phyloP scores from a whole-genome alignment of 257 asterid genomes.

The Capsicum chinense region DNA sequence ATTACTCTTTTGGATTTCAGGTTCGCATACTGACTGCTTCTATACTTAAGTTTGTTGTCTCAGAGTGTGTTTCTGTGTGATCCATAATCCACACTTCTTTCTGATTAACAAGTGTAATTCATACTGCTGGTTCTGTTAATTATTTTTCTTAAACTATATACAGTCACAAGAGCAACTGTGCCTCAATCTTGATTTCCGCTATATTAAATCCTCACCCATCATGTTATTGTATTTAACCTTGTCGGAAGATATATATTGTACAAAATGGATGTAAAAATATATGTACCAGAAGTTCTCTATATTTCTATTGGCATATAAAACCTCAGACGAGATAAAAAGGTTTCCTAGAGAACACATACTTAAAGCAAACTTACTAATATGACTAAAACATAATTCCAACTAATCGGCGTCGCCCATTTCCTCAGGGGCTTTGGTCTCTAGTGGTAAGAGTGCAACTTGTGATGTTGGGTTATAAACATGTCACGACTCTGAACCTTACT shows the following conservation, averaged over 20 bases:
- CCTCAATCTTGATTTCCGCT: not conserved
- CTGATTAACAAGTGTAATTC: slow-evolving; percentile 22
- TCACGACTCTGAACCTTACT: not conserved
- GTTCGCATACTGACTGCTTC: slow-evolving; percentile 47
- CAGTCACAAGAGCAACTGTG: not conserved
- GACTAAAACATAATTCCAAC: slow-evolving; percentile 25
- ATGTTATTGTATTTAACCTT: not conserved
- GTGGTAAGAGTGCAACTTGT: not conserved
- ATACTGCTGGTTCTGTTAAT: not conserved
- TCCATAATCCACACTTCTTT: slow-evolving; percentile 6
- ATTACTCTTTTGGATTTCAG: slow-evolving; percentile 91
- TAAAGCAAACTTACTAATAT: slow-evolving; percentile 1
- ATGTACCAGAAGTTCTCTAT: not conserved
- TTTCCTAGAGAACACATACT: not conserved
- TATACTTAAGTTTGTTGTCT: not conserved
- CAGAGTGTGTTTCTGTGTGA: not conserved
- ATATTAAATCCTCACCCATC: not conserved
- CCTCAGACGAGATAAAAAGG: not conserved
- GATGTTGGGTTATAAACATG: not conserved
- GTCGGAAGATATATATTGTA: not conserved
- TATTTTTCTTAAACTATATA: not conserved
- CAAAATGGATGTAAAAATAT: not conserved
- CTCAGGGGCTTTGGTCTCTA: not conserved
- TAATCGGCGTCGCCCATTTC: not conserved
- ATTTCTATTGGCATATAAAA: not conserved